phyloP scores from a whole-genome alignment of 2,329 filamentous ascomycete species.

The Macroventuria anomochaeta region DNA sequence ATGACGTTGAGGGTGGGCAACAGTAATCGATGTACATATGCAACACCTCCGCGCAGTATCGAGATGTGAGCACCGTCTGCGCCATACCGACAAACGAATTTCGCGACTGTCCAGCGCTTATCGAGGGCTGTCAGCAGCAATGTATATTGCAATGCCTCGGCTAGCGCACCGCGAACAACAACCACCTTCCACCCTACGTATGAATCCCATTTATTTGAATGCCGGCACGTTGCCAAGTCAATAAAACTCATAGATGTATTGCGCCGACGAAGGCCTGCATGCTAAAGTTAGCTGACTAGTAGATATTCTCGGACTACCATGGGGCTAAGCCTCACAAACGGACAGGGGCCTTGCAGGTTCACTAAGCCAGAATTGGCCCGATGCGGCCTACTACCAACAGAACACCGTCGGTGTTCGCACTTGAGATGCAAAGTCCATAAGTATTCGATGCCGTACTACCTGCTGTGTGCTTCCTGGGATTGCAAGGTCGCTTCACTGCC shows the following conservation, averaged over 20 bases:
- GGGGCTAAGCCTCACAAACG: slow-evolving; percentile 43
- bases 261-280: slow-evolving; percentile 8
- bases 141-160: slow-evolving; percentile 9
- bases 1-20: neutral
- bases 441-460: slow-evolving; percentile 29
- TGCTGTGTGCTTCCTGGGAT: slow-evolving; percentile 34
- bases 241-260: slow-evolving; percentile 13
- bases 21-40: neutral
- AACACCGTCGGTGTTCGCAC: slow-evolving; percentile 21
- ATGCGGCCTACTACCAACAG: slow-evolving; percentile 23
- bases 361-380: slow-evolving; percentile 21
- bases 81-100: neutral
- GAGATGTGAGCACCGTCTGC: slow-evolving; percentile 5
- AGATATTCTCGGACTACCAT: slow-evolving; percentile 36
- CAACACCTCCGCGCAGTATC: neutral
- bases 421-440: slow-evolving; percentile 16
- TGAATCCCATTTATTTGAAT: neutral
- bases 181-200: neutral
- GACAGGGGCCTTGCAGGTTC: slow-evolving; percentile 22
- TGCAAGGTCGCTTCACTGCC: slow-evolving; percentile 30
- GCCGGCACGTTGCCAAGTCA: slow-evolving; percentile 6
- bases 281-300: slow-evolving; percentile 43
- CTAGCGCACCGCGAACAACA: slow-evolving; percentile 2
- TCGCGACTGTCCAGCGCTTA: slow-evolving; percentile 2
- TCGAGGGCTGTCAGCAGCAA: slow-evolving; percentile 2